phyloP scores from a whole-genome alignment of 2,329 filamentous ascomycete genomes.

The Fusarium sp. region DNA sequence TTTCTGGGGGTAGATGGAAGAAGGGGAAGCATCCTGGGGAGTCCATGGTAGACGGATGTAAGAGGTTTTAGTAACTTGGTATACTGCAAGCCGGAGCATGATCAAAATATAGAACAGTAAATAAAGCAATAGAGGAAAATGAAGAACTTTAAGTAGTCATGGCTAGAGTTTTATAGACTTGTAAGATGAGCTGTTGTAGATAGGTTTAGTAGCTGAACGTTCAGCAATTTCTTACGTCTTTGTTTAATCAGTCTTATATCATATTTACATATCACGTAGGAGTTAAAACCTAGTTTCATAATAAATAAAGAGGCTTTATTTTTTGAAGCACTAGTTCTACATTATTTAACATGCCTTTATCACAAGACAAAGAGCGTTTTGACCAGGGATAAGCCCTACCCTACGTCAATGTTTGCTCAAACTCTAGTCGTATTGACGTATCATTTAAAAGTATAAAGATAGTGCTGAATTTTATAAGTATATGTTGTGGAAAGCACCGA shows the following conservation, averaged over 20 bases:
- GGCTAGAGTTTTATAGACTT: neutral
- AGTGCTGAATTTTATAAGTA: neutral
- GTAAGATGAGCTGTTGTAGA: neutral
- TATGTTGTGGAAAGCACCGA: neutral
- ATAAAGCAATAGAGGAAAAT: neutral
- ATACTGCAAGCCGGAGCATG: neutral
- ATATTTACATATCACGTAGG: neutral
- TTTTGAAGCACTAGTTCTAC: accelerated
- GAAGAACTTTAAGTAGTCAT: neutral
- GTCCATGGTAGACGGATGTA: neutral
- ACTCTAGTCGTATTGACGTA: neutral
- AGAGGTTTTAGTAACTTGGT: too few species aligned
- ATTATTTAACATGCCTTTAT: neutral
- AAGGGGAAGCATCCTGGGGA: neutral
- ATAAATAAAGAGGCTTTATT: neutral
- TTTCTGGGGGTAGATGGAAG: neutral
- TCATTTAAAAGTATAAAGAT: neutral
- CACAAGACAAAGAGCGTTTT: neutral
- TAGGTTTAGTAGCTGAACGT: neutral
- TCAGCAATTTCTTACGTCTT: neutral
- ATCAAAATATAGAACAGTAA: neutral
- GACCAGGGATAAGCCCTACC: neutral
- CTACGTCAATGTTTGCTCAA: neutral
- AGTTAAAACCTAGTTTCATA: neutral
- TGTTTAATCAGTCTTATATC: neutral